Percentiles rank a stretch among this genome's conserved stretches.
These are phyloP conservation scores for Apiospora kogelbergensis DNA, from an alignment of 2,329 filamentous ascomycete species.

Conservation along the genomic window DNA sequence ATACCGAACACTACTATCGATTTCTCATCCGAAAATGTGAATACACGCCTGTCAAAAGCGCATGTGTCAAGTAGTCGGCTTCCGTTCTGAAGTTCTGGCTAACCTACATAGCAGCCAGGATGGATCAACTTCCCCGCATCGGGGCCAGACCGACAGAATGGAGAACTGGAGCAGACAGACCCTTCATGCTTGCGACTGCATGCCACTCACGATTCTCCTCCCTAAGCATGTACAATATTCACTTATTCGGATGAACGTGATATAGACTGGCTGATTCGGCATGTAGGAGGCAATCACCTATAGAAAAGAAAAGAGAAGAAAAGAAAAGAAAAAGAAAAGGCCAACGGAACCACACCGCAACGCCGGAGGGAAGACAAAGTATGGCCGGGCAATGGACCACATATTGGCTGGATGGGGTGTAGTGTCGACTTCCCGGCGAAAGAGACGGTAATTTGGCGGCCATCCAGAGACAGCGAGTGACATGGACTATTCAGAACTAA, in stretches of 20 bases:
- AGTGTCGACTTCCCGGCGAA: background rate
- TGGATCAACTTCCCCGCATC: conserved; percentile 3
- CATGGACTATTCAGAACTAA: background rate
- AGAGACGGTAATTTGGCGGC: background rate
- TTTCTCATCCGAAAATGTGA: background rate
- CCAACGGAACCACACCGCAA: background rate
- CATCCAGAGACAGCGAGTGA: conserved; percentile 1
- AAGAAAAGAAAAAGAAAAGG: too few species aligned
- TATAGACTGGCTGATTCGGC: background rate
- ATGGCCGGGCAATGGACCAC: background rate
- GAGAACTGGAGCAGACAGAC: background rate
- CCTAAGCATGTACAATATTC: too few species aligned
- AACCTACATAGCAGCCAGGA: too few species aligned
- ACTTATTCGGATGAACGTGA: background rate
- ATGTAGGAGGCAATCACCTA: background rate
- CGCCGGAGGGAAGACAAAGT: background rate
- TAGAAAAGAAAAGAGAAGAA: background rate
- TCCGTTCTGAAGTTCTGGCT: background rate
- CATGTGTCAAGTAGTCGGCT: background rate
- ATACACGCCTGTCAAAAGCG: background rate
- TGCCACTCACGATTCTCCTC: background rate
- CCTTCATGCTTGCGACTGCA: background rate
- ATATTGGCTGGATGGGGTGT: background rate
- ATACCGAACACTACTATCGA: background rate
- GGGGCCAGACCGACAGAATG: background rate